These are phyloP conservation scores for Gastrolobium villosum DNA, from an alignment of 306 rosid genomes.

Conservation along the genomic window DNA sequence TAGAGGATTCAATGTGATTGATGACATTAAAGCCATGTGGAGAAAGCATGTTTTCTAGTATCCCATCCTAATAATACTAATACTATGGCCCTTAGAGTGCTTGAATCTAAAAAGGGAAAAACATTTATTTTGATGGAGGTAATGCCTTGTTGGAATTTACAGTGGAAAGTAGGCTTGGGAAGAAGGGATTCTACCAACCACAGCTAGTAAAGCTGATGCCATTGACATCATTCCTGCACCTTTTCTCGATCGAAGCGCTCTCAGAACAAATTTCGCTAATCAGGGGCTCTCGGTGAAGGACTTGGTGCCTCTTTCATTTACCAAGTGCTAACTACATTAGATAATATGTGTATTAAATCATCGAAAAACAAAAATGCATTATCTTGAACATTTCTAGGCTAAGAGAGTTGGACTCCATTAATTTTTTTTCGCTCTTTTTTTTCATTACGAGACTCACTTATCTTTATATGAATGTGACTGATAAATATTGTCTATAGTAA, in stretches of 20 bases:
- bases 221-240: conserved; percentile 50
- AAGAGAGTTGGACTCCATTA: no score
- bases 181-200: conserved; percentile 58
- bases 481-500: no score
- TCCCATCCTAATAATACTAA: background rate
- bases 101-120: background rate
- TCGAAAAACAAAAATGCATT: background rate
- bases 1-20: conserved; percentile 46
- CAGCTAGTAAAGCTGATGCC: conserved; percentile 55
- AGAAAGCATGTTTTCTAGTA: conserved; percentile 54
- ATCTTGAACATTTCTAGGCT: background rate
- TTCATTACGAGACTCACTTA: no score
- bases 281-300: conserved; percentile 48
- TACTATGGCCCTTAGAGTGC: background rate
- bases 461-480: no score
- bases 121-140: no score
- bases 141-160: background rate
- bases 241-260: conserved; percentile 12
- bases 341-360: background rate
- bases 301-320: conserved; percentile 60
- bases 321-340: background rate
- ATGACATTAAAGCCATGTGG: no score
- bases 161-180: conserved; percentile 60
- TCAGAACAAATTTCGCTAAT: conserved; percentile 42
- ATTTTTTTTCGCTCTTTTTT: no score